phyloP scores from a whole-genome alignment of 768 basidiomycete genomes.

The Plicaturopsis crispa region DNA sequence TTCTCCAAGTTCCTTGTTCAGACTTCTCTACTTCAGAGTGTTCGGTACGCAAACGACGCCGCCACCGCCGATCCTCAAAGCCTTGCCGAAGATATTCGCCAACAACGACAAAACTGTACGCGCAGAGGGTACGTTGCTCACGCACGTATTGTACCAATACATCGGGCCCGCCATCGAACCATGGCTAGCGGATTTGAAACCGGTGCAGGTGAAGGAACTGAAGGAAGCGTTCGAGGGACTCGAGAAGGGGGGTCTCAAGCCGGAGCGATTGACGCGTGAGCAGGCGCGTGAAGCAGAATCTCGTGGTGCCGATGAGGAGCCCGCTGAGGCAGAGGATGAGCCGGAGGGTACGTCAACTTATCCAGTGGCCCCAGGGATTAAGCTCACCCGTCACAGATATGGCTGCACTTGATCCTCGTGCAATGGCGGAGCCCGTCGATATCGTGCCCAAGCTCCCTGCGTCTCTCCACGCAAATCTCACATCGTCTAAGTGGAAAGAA shows the following conservation, averaged over 20 bases:
- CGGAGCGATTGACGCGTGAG: slow-evolving; percentile 69
- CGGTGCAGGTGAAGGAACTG: slow-evolving; percentile 93
- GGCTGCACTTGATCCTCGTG: slow-evolving; percentile 65
- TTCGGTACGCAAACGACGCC: slow-evolving; percentile 77
- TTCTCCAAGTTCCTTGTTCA: slow-evolving; percentile 4
- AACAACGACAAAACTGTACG: slow-evolving; percentile 96
- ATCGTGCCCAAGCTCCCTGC: slow-evolving; percentile 70
- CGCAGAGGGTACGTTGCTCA: slow-evolving; percentile 77
- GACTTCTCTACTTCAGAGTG: slow-evolving; percentile 32
- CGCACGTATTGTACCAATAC: slow-evolving; percentile 75
- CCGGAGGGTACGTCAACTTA: slow-evolving; percentile 38
- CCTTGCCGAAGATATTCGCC: slow-evolving; percentile 86
- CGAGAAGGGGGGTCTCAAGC: slow-evolving; percentile 75
- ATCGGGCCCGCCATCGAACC: slow-evolving; percentile 81
- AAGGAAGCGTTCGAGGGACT: slow-evolving; percentile 83
- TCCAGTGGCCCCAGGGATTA: too few species aligned
- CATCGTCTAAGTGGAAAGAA: slow-evolving; percentile 98
- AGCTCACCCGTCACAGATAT: slow-evolving; percentile 37
- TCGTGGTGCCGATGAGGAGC: slow-evolving; percentile 25
- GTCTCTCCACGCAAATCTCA: slow-evolving; percentile 64
- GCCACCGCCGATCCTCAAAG: slow-evolving; percentile 75
- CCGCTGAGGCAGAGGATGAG: slow-evolving; percentile 23
- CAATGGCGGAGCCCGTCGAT: slow-evolving; percentile 75
- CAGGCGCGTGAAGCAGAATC: slow-evolving; percentile 67
- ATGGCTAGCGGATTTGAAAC: slow-evolving; percentile 85